A percentile compares a stretch with the other conserved stretches of the same genome.
phyloP scores from a whole-genome alignment of 768 basidiomycete species.

The Cystoderma amianthinum region DNA sequence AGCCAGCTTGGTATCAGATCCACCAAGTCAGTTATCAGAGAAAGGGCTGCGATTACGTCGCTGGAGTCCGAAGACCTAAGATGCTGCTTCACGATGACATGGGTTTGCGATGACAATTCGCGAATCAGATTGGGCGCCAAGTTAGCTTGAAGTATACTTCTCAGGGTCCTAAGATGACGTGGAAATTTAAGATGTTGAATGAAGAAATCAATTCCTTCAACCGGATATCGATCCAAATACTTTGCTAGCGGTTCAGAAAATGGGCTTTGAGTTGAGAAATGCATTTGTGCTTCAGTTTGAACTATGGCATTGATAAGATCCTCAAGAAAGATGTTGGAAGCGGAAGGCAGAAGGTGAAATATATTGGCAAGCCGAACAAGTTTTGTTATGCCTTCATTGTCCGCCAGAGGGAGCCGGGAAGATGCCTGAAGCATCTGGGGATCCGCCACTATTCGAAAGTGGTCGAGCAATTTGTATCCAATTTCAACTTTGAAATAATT shows the following conservation, averaged over 20 bases:
- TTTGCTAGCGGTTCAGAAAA: slow-evolving; percentile 90
- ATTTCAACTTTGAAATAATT: slow-evolving; percentile 99
- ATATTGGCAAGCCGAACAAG: slow-evolving; percentile 95
- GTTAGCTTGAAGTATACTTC: slow-evolving; percentile 75
- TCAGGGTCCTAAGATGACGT: slow-evolving; percentile 73
- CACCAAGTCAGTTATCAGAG: slow-evolving; percentile 72
- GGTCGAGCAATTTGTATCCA: slow-evolving; percentile 93
- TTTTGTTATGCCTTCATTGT: slow-evolving; percentile 89
- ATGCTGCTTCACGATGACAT: slow-evolving; percentile 42
- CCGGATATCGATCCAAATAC: slow-evolving; percentile 87
- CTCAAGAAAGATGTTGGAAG: slow-evolving; percentile 88
- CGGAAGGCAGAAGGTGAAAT: slow-evolving; percentile 91
- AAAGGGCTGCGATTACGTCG: slow-evolving; percentile 62
- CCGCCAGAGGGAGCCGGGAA: slow-evolving; percentile 70
- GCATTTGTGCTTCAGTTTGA: slow-evolving; percentile 86
- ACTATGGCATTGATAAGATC: slow-evolving; percentile 84
- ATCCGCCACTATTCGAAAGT: slow-evolving; percentile 90
- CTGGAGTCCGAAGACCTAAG: slow-evolving; percentile 41
- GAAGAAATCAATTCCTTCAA: slow-evolving; percentile 82
- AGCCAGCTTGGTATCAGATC: slow-evolving; percentile 67
- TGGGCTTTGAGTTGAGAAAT: slow-evolving; percentile 83
- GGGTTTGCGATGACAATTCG: slow-evolving; percentile 58
- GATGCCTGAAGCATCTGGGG: slow-evolving; percentile 78
- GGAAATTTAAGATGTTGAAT: slow-evolving; percentile 71
- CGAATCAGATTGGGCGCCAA: slow-evolving; percentile 71